Evolutionary conservation across 2,329 filamentous ascomycete genomes (phyloP).

Genomic region (Calonectria hongkongensis): DNA sequence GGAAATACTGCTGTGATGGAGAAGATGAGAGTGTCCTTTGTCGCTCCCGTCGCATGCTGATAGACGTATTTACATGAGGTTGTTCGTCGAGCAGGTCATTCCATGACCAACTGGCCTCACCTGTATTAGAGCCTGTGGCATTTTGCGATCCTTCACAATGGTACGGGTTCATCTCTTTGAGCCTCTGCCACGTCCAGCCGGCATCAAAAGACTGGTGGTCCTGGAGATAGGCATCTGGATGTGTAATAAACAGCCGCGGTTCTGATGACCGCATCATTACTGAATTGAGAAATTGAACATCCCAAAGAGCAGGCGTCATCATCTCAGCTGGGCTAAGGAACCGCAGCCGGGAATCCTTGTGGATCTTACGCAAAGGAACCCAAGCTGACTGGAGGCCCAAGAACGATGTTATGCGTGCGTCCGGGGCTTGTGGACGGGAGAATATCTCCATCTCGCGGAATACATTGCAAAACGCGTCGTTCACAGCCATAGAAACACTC

Average conservation of each 20-base stretch:
- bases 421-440: constrained; percentile 54
- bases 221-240: constrained; percentile 84
- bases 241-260: constrained; percentile 84
- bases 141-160: constrained; percentile 60
- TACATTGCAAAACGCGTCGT: constrained; percentile 76
- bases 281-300: constrained; percentile 80
- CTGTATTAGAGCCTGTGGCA: constrained; percentile 66
- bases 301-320: constrained; percentile 83
- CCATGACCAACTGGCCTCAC: constrained; percentile 79
- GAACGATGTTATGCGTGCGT: constrained; percentile 63
- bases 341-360: constrained; percentile 82
- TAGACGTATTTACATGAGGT: constrained; percentile 66
- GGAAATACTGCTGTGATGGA: constrained; percentile 61
- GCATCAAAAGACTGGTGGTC: constrained; percentile 71
- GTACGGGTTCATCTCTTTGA: constrained; percentile 77
- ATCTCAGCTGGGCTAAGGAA: constrained; percentile 84
- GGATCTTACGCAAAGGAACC: constrained; percentile 85
- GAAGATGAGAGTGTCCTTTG: constrained; percentile 63
- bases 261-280: constrained; percentile 83
- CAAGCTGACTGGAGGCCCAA: constrained; percentile 80
- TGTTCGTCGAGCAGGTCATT: constrained; percentile 78
- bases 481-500: constrained; percentile 79
- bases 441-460: constrained; percentile 66
- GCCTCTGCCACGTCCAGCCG: constrained; percentile 82
- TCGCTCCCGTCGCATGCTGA: constrained; percentile 64